Conservation (phyloP, 139 green algal genomes). For the Picochlorum sp. region DNA sequence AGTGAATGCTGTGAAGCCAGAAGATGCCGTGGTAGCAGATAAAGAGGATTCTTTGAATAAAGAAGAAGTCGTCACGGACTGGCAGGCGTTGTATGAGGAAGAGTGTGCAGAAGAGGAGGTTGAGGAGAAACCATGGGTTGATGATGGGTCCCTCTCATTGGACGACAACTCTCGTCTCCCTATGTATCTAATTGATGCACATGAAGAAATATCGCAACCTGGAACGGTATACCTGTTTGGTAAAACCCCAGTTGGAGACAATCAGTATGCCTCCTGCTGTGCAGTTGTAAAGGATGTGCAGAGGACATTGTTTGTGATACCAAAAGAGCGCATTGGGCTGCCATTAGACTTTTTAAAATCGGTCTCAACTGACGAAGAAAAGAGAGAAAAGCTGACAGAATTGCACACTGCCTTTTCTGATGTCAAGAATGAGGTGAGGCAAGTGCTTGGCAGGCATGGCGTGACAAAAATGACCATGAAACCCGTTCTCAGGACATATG, state of each 20-base stretch:
- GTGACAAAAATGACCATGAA: slow-evolving; percentile 68
- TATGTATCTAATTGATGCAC: slow-evolving; percentile 86
- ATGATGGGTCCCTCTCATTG: slow-evolving; percentile 42
- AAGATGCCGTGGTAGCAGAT: neutral
- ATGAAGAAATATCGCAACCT: slow-evolving; percentile 67
- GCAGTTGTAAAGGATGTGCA: slow-evolving; percentile 46
- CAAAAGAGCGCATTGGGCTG: slow-evolving; percentile 37
- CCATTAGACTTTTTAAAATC: slow-evolving; percentile 30
- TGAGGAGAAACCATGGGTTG: slow-evolving; percentile 7
- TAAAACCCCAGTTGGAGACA: slow-evolving; percentile 52
- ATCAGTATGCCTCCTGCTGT: slow-evolving; percentile 55
- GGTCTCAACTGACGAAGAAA: slow-evolving; percentile 36
- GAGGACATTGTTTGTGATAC: slow-evolving; percentile 75
- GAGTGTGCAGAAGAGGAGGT: slow-evolving; percentile 8
- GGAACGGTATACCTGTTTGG: slow-evolving; percentile 86
- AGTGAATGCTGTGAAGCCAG: neutral
- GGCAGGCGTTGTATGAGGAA: slow-evolving; percentile 45
- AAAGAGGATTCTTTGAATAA: slow-evolving; percentile 19
- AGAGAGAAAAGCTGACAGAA: slow-evolving; percentile 27
- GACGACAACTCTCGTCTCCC: slow-evolving; percentile 55
- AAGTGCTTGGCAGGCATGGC: slow-evolving; percentile 49
- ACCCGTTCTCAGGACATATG: slow-evolving; percentile 83
- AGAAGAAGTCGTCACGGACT: slow-evolving; percentile 32
- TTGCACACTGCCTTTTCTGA: slow-evolving; percentile 39
- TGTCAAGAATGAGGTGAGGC: slow-evolving; percentile 71